Percentiles rank a stretch among this genome's conserved stretches.
Evolutionary conservation across 2,329 filamentous ascomycete genomes (phyloP).

Genomic region (Ophiostoma sp.): DNA sequence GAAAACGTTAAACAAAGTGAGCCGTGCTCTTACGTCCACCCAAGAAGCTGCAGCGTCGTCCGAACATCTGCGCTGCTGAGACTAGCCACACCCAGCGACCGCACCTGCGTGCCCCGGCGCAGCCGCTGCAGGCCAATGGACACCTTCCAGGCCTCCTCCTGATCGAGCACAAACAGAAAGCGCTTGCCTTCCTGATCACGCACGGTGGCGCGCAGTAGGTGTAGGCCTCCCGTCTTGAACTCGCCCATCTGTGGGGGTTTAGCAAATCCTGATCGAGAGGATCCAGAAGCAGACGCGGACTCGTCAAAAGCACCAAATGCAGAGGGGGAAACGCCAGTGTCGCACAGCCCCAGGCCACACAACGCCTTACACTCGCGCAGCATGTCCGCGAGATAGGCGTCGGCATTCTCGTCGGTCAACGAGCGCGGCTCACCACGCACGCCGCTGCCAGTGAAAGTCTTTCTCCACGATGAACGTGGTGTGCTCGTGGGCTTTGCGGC

Average conservation of each 20-base stretch:
- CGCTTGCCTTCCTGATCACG: slow-evolving; percentile 62
- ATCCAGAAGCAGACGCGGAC: slow-evolving; percentile 27
- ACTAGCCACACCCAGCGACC: slow-evolving; percentile 53
- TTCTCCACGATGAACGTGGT: slow-evolving; percentile 44
- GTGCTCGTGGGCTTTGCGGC: slow-evolving; percentile 36
- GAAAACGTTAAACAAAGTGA: not conserved
- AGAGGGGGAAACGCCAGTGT: slow-evolving; percentile 35
- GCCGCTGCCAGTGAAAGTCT: slow-evolving; percentile 35
- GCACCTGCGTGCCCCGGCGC: slow-evolving; percentile 54
- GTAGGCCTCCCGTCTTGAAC: slow-evolving; percentile 51
- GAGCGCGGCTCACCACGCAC: slow-evolving; percentile 44
- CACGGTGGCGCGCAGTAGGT: slow-evolving; percentile 58
- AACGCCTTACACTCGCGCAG: slow-evolving; percentile 59
- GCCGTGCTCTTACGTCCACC: slow-evolving; percentile 39
- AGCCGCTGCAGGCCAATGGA: slow-evolving; percentile 56
- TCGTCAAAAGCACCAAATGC: slow-evolving; percentile 27
- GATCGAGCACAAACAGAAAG: slow-evolving; percentile 58
- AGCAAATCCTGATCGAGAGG: slow-evolving; percentile 34
- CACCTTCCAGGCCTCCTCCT: slow-evolving; percentile 65
- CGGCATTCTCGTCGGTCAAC: slow-evolving; percentile 59
- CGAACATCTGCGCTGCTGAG: slow-evolving; percentile 52
- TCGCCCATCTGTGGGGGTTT: slow-evolving; percentile 41
- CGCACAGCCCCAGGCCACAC: slow-evolving; percentile 51
- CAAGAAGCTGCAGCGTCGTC: slow-evolving; percentile 52
- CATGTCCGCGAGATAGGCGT: slow-evolving; percentile 58